These are phyloP conservation scores for Mortierella hygrophila DNA, from an alignment of 192 early-diverging fungal species.

Conservation along the genomic window DNA sequence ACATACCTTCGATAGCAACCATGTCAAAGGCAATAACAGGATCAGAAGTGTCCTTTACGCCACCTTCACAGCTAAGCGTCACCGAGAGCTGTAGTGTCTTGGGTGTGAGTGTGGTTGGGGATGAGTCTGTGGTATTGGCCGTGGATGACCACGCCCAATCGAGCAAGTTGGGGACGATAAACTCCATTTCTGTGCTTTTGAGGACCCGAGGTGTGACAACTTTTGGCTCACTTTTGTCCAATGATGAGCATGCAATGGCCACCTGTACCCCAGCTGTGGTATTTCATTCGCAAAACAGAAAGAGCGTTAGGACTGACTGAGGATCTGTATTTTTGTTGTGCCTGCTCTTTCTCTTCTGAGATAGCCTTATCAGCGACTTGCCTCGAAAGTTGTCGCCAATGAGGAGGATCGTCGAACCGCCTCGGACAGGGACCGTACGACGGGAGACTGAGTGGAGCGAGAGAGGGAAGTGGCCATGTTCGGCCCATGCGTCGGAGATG, in stretches of 20 bases:
- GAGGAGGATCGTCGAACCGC: conserved; percentile 23
- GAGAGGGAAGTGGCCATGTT: conserved; percentile 44
- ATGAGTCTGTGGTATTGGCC: no score
- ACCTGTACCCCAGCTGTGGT: conserved; percentile 29
- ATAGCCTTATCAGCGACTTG: neutral
- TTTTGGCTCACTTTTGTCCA: conserved; percentile 9
- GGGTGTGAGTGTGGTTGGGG: neutral
- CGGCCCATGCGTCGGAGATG: conserved; percentile 39
- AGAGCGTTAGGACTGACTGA: neutral
- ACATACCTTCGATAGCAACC: conserved; percentile 39
- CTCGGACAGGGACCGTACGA: conserved; percentile 15
- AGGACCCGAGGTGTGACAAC: conserved; percentile 30
- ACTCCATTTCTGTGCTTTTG: conserved; percentile 38
- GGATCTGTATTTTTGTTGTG: neutral
- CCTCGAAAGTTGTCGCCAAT: conserved; percentile 48
- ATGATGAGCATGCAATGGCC: conserved; percentile 26
- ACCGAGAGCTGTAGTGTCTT: conserved; percentile 26
- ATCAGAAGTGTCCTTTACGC: conserved; percentile 21
- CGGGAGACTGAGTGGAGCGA: conserved; percentile 16
- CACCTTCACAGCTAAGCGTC: conserved; percentile 22
- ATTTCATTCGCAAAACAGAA: neutral
- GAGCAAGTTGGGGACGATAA: conserved; percentile 24
- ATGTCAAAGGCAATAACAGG: conserved; percentile 20
- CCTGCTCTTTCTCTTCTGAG: neutral
- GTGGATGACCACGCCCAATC: conserved; percentile 16